Base-by-base conservation (phyloP, 768 basidiomycete genomes). In the Lentinula guzmanii region DNA sequence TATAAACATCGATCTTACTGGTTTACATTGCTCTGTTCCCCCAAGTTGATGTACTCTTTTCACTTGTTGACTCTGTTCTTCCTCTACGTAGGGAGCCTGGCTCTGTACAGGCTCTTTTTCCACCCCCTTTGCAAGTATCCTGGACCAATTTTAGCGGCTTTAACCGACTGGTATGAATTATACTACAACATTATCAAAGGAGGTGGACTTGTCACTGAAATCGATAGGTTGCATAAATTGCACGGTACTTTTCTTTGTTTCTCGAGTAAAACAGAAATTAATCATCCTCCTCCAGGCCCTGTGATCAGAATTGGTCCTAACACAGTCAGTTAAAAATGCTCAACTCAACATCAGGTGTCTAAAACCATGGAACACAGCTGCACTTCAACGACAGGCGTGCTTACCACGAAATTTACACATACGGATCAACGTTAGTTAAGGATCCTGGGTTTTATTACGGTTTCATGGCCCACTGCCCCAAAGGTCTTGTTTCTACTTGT, bases 291-390 rank as follows among this genome's bases (percentile, higher is more conserved):
- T 48, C 18, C 46, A 76, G 75, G 76, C 5, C 70, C 73, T 31
- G 71, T 78, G 2, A 71, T 77, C 35, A 63, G 77, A 48, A 66
- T 77, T 33, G 70, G 69, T 9, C 75, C 77, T 3, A 75, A 77
- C 61, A 68, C 75, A 65, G 77, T 77, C 50, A 46, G 69, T 39
- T 21, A 11, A 28, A 13, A 31, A 60, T 16, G 39, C 34, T 33
- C 33, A 62, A 57, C 33, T 16, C 51, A 15, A 31, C 42, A 42
- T 10, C 28, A 8, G 31, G 18, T 43, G 50, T 18, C 24, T 8
- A 15, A 64, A 46, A n/a, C 31, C 18, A 9, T 45, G 24, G 35
- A 45, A 35, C 24, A n/a, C 53, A 77, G 77, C 66, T 78, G 33
- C 77, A 76, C 53, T 79, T 78, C 68, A 68, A 62, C 37, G 67